Conservation (phyloP, 495 filamentous ascomycete genomes). For the Aspergillus indologenus region DNA sequence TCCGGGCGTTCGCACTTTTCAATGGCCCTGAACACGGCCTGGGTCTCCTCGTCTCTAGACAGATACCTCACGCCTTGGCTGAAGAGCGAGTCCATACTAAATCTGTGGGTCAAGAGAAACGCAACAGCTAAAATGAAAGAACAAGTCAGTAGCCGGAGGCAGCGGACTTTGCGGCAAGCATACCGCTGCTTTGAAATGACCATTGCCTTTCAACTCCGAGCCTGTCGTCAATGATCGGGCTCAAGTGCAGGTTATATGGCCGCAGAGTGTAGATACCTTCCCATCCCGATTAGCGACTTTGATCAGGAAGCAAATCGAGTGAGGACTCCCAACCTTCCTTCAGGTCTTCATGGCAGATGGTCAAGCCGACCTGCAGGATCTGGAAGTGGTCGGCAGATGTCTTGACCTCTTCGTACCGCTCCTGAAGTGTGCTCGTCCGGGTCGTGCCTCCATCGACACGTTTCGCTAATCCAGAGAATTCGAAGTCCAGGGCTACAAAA, state of each 20-base stretch:
- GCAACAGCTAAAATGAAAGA: constrained; percentile 43
- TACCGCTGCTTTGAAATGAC: constrained; percentile 51
- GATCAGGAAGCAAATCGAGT: constrained; percentile 2
- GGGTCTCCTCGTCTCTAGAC: constrained; percentile 59
- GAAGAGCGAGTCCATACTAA: constrained; percentile 58
- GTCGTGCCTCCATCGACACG: constrained; percentile 22
- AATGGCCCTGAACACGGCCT: constrained; percentile 29
- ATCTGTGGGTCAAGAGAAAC: constrained; percentile 62
- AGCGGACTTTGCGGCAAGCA: constrained; percentile 3
- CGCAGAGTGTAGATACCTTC: constrained; percentile 56
- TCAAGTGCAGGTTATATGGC: constrained; percentile 69
- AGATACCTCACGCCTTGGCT: constrained; percentile 65
- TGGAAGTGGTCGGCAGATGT: constrained; percentile 66
- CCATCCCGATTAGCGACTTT: neutral
- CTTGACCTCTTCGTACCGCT: constrained; percentile 64
- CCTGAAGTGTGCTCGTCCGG: constrained; percentile 48
- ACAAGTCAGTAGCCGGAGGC: constrained; percentile 4
- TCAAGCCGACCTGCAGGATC: constrained; percentile 74
- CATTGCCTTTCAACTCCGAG: constrained; percentile 55
- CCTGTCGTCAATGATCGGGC: constrained; percentile 47
- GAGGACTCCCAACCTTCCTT: constrained; percentile 35
- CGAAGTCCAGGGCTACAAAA: constrained; percentile 73
- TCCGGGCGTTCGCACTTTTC: constrained; percentile 33
- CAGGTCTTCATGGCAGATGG: constrained; percentile 56
- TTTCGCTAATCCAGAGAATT: constrained; percentile 66